These are phyloP conservation scores for Mycena latifolia DNA, from an alignment of 768 basidiomycete species.

Conservation along the genomic window DNA sequence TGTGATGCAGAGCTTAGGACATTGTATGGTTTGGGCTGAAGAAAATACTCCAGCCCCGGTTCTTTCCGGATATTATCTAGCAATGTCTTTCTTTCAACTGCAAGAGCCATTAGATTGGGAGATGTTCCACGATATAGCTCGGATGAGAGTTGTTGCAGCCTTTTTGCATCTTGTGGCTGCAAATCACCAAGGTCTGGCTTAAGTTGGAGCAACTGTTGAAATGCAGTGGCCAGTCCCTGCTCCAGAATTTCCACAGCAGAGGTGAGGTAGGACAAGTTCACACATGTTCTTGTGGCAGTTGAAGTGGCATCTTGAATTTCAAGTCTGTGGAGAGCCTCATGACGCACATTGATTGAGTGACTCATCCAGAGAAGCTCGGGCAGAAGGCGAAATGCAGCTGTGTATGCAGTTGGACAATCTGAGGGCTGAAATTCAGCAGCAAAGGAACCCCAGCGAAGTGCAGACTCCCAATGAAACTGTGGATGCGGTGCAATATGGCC, in stretches of 20 bases:
- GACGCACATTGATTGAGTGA: too few relatives aligned
- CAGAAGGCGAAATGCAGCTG: too few relatives aligned
- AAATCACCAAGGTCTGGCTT: background rate
- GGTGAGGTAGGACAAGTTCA: background rate
- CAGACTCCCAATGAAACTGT: background rate
- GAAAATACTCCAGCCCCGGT: constrained; percentile 30
- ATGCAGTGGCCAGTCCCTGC: background rate
- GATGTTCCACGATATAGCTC: background rate
- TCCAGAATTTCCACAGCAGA: background rate
- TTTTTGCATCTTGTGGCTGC: background rate
- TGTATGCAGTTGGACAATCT: too few relatives aligned
- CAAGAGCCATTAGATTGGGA: background rate
- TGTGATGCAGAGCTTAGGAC: constrained; percentile 26
- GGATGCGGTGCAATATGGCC: background rate
- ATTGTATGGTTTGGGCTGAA: constrained; percentile 16
- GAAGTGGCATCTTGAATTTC: background rate
- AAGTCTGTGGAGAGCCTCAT: too few relatives aligned
- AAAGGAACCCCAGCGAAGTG: too few relatives aligned
- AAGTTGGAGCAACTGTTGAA: background rate
- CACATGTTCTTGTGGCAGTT: background rate
- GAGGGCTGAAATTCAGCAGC: too few relatives aligned
- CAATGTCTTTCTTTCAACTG: background rate
- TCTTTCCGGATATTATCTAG: background rate
- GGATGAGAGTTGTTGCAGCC: background rate
- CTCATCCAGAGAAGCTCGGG: too few relatives aligned